Conservation (phyloP, 2,329 filamentous ascomycete species). For the Nothophaeocryptopus gaeumannii region DNA sequence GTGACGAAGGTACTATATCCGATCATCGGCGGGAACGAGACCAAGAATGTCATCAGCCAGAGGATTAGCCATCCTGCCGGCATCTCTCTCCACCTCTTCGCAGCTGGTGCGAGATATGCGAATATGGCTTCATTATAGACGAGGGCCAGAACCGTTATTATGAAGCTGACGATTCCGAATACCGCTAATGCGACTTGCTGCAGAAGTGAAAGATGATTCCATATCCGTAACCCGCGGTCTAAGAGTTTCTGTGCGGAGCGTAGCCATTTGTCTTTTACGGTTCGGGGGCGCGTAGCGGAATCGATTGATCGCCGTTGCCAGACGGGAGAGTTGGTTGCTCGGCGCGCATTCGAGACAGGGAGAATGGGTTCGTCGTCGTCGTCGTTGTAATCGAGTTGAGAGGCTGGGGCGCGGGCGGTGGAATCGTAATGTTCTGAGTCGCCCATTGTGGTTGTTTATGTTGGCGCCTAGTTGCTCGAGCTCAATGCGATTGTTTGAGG, state of each 20-base stretch:
- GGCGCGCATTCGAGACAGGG: constrained; percentile 37
- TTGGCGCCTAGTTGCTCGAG: too few species aligned
- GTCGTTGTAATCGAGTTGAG: constrained; percentile 45
- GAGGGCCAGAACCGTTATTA: constrained; percentile 65
- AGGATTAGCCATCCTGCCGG: constrained; percentile 70
- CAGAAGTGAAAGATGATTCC: constrained; percentile 55
- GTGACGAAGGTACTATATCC: constrained; percentile 79
- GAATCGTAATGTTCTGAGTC: constrained; percentile 46
- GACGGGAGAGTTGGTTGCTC: constrained; percentile 30
- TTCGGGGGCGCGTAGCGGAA: constrained; percentile 28
- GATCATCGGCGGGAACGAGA: constrained; percentile 82
- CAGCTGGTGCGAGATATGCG: constrained; percentile 67
- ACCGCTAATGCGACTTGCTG: constrained; percentile 61
- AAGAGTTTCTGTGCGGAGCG: constrained; percentile 46
- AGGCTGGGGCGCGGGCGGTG: constrained; percentile 53
- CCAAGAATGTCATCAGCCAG: constrained; percentile 70
- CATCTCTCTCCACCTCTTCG: constrained; percentile 72
- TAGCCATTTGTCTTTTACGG: constrained; percentile 41
- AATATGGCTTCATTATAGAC: constrained; percentile 80
- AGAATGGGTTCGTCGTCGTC: constrained; percentile 36
- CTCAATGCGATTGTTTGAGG: too few species aligned
- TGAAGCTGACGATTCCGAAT: constrained; percentile 49
- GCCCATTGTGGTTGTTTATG: constrained; percentile 12
- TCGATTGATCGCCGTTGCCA: constrained; percentile 20
- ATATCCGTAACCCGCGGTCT: constrained; percentile 49